A percentile compares a stretch with the other conserved stretches of the same genome.
Evolutionary conservation across 2,329 filamentous ascomycete species (phyloP).

Genomic region (Triangularia verruculosa): DNA sequence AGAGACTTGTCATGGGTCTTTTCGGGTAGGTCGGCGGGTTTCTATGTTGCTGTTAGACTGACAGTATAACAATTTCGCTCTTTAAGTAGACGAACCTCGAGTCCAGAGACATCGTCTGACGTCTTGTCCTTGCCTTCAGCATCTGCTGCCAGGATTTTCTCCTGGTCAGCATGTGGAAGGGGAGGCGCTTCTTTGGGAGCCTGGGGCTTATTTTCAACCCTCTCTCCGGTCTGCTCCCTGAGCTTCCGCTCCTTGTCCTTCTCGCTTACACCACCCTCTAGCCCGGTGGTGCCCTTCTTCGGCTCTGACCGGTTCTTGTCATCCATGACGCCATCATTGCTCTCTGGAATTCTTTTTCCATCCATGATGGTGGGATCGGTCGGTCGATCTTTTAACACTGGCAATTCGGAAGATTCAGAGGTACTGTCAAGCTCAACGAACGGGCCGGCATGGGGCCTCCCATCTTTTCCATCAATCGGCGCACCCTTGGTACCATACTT

Average conservation of each 20-base stretch:
- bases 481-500: slow-evolving; percentile 65
- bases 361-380: slow-evolving; percentile 53
- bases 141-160: slow-evolving; percentile 53
- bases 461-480: slow-evolving; percentile 88
- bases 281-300: slow-evolving; percentile 83
- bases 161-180: slow-evolving; percentile 75
- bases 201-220: slow-evolving; percentile 70
- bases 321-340: slow-evolving; percentile 86
- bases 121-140: slow-evolving; percentile 40
- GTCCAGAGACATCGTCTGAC: slow-evolving; percentile 43
- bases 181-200: slow-evolving; percentile 83
- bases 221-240: slow-evolving; percentile 64
- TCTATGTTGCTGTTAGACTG: slow-evolving; percentile 51
- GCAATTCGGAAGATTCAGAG: slow-evolving; percentile 38
- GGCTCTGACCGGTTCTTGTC: slow-evolving; percentile 73
- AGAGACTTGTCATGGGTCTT: slow-evolving; percentile 72
- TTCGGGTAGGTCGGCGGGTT: slow-evolving; percentile 76
- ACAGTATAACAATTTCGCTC: no score
- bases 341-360: slow-evolving; percentile 59
- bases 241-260: slow-evolving; percentile 75
- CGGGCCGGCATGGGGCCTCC: slow-evolving; percentile 87
- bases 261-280: slow-evolving; percentile 83
- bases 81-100: slow-evolving; percentile 51
- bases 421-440: slow-evolving; percentile 58
- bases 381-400: slow-evolving; percentile 49